Conservation (phyloP, 148 eudicot species). For the Arbutus unedo region DNA sequence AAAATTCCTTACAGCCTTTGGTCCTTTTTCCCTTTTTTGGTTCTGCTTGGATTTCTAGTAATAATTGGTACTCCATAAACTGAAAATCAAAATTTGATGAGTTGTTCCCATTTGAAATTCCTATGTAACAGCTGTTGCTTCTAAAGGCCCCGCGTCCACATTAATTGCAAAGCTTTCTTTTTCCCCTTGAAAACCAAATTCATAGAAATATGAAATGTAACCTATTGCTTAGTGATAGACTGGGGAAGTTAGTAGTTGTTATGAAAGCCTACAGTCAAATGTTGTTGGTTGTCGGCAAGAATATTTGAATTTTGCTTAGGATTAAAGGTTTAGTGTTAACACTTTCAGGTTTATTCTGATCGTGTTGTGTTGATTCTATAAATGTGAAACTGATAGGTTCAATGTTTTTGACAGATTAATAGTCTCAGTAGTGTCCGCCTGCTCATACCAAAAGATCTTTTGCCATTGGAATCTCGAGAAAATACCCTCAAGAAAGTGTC, state of each 20-base stretch:
- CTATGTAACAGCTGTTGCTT: background rate
- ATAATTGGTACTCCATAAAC: background rate
- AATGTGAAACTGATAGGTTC: background rate
- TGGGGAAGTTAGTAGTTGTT: background rate
- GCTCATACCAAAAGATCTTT: slow-evolving; percentile 78
- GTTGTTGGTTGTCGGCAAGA: background rate
- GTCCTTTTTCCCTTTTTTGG: background rate
- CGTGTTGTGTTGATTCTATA: background rate
- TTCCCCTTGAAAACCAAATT: background rate
- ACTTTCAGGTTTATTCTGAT: background rate
- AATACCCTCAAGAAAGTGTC: slow-evolving; percentile 86
- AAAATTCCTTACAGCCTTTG: slow-evolving; percentile 4
- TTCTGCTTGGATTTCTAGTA: slow-evolving; percentile 1
- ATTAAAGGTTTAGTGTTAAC: background rate
- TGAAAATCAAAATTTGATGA: background rate
- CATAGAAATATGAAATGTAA: background rate
- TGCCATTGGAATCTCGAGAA: slow-evolving; percentile 78
- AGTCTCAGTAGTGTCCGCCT: slow-evolving; percentile 70
- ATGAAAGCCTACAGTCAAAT: background rate
- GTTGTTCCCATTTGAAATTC: background rate
- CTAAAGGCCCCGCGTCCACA: background rate
- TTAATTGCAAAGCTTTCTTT: background rate
- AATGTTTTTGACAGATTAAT: slow-evolving; percentile 47
- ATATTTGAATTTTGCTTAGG: background rate
- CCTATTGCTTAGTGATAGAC: background rate